phyloP scores from a whole-genome alignment of 2,329 filamentous ascomycete species.

The Talaromyces amestolkiae region DNA sequence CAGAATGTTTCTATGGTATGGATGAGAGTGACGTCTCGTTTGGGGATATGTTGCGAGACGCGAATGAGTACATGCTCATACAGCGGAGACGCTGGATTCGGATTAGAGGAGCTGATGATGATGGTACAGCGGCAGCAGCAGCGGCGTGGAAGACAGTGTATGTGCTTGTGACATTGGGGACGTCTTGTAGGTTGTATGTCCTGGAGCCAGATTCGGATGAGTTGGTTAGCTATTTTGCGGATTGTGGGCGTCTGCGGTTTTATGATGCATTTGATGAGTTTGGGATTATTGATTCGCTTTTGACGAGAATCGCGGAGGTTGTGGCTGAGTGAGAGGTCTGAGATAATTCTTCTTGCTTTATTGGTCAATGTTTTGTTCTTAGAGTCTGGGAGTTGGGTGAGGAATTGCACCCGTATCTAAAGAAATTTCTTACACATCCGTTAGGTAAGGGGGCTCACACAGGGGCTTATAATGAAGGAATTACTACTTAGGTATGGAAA shows the following conservation, averaged over 20 bases:
- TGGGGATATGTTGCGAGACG: background rate
- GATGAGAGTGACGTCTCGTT: background rate
- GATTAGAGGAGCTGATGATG: background rate
- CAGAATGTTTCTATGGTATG: background rate
- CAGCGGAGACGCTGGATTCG: background rate
- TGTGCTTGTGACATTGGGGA: background rate
- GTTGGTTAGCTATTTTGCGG: background rate
- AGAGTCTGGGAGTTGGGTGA: too few relatives aligned
- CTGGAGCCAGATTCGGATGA: background rate
- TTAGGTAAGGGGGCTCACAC: too few relatives aligned
- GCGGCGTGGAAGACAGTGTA: background rate
- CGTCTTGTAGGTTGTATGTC: background rate
- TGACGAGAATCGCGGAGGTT: background rate
- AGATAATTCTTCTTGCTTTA: too few relatives aligned
- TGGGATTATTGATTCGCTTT: background rate
- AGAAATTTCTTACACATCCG: too few relatives aligned
- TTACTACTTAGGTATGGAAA: too few relatives aligned
- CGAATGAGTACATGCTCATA: background rate
- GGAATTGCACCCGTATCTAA: too few relatives aligned
- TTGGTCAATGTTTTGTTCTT: too few relatives aligned
- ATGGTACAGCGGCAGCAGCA: background rate
- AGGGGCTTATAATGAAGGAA: too few relatives aligned
- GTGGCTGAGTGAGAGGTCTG: background rate
- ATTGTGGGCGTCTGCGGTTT: background rate
- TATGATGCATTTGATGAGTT: background rate